These are phyloP conservation scores for Trichoderma asperellum DNA, from an alignment of 2,329 filamentous ascomycete genomes.

Conservation along the genomic window DNA sequence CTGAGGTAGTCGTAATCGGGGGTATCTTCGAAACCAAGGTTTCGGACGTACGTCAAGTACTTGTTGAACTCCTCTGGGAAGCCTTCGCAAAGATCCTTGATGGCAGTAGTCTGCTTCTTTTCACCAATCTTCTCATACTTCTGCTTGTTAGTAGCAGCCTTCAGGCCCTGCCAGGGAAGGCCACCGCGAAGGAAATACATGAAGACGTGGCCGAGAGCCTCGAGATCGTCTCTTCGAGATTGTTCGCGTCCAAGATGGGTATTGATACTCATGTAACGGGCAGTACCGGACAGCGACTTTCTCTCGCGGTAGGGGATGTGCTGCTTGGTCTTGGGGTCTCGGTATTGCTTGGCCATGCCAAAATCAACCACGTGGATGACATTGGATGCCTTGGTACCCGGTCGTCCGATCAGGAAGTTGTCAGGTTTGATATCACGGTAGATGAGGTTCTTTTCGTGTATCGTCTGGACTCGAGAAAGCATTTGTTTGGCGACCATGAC, in stretches of 20 bases:
- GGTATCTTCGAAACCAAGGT: conserved; percentile 96
- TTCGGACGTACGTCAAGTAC: conserved; percentile 95
- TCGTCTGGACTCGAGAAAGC: conserved; percentile 89
- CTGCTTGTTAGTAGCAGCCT: conserved; percentile 82
- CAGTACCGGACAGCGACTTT: conserved; percentile 94
- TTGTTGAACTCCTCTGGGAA: conserved; percentile 98
- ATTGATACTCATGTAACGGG: conserved; percentile 99
- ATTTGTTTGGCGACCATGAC: conserved; percentile 99
- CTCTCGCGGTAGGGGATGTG: conserved; percentile 97
- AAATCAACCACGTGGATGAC: conserved; percentile 99
- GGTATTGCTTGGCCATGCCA: conserved; percentile 99
- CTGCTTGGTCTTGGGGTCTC: conserved; percentile 98
- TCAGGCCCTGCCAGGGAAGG: conserved; percentile 72
- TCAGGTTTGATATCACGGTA: conserved; percentile 99
- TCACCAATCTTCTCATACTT: conserved; percentile 99
- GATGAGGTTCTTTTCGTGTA: conserved; percentile 99
- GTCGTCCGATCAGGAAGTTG: conserved; percentile 96
- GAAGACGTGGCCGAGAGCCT: conserved; percentile 78
- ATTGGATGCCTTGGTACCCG: conserved; percentile 90
- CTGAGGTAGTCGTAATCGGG: conserved; percentile 98
- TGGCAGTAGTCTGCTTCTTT: conserved; percentile 97
- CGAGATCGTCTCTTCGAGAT: conserved; percentile 91
- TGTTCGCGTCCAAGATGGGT: conserved; percentile 96
- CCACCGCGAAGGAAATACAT: conserved; percentile 75
- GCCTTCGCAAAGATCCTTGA: conserved; percentile 95